Evolutionary conservation across 2,329 filamentous ascomycete genomes (phyloP).

Genomic region (Phoma herbarum): DNA sequence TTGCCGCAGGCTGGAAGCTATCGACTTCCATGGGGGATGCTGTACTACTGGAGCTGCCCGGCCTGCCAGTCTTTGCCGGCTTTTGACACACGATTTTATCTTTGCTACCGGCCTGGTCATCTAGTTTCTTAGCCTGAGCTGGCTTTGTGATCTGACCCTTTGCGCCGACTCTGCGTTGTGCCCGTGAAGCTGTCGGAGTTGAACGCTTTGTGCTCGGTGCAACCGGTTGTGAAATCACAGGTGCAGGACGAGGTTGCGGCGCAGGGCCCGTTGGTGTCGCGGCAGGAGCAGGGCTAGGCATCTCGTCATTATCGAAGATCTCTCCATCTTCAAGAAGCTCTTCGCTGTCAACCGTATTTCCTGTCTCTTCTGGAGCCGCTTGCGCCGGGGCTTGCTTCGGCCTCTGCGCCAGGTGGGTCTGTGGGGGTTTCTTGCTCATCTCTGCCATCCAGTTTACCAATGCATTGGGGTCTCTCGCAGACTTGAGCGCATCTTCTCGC

Average conservation of each 20-base stretch:
- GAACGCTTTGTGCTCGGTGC: not conserved
- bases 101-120: not conserved
- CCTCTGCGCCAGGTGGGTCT: not conserved
- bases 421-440: not conserved
- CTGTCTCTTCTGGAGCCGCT: not conserved
- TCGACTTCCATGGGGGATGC: constrained; percentile 1
- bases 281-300: not conserved
- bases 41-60: not conserved
- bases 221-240: not conserved
- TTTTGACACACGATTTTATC: constrained; percentile 1
- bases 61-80: not conserved
- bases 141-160: not conserved
- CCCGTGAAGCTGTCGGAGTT: not conserved
- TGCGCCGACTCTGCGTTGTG: not conserved
- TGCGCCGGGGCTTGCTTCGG: not conserved
- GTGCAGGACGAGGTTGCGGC: not conserved
- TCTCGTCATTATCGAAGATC: not conserved
- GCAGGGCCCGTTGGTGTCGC: not conserved
- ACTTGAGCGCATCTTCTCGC: not conserved
- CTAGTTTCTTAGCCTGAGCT: not conserved
- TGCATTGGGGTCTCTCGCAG: not conserved
- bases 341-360: not conserved
- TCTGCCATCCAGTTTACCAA: not conserved
- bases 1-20: not conserved
- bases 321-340: not conserved